Evolutionary conservation across 495 filamentous ascomycete species (phyloP), one percentile per base, ranked within the genome.

Genomic region (Aspergillus ellipticus): DNA sequence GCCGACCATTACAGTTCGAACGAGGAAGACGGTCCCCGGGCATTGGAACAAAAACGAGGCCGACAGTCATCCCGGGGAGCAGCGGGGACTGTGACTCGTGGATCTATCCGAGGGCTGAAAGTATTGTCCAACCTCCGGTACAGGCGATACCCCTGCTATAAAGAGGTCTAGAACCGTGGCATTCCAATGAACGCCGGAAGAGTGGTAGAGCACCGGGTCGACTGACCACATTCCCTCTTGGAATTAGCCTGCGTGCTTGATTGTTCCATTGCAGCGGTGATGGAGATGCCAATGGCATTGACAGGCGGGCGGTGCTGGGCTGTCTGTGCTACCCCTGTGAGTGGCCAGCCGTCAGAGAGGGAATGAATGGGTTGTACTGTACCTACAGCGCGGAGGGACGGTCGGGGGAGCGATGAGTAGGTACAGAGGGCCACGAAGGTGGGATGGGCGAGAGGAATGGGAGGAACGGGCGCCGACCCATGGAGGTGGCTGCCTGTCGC

Each of bases 161-260:
- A 7, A n/a, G 13, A 15, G 45, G 45, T 29, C 45, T 29, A 48
- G 45, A 48, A 47, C 24, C n/a, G 10, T 24, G 24, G 6, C 43
- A 47, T 47, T 13, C 9, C 43, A 47, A 11, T 47, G 15, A 11
- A 28, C 26, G 7, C 15, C 26, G 4, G 24, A 6, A 29, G 28
- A 29, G 8, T n/a, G 28, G 22, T 17, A 16, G 22, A 48, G 22
- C 22, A 21, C 9, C 15, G 9, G 45, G 45, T 48, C 45, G 45
- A 48, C 45, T 48, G 45, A 48, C 45, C 45, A 26, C 22, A 48
- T 48, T 9, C 45, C 45, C 16, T 29, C 45, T 29, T 48, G 45
- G 19, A 29, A 8, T 3, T 8, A 29, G 45, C 45, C 22, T 48
- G 45, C 29, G 21, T 26, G 45, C 6, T 48, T n/a, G 28, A 13